phyloP scores from a whole-genome alignment of 2,329 filamentous ascomycete species.

The Exophiala aquamarina region DNA sequence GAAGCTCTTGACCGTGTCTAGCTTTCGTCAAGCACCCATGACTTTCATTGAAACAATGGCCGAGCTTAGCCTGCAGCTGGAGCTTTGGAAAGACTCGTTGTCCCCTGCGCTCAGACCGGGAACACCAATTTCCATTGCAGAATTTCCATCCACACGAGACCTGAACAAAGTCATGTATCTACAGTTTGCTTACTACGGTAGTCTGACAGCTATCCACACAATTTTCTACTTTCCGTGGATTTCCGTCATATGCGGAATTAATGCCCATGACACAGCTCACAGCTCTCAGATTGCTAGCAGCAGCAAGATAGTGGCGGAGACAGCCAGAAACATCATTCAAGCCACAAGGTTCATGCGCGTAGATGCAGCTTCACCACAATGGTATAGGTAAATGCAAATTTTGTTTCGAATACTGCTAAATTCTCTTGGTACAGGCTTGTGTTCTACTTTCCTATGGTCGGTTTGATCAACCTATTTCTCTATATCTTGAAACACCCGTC shows the following conservation, averaged over 20 bases:
- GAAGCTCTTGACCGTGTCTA: neutral
- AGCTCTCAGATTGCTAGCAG: neutral
- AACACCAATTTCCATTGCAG: neutral
- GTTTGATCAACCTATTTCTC: slow-evolving; percentile 9
- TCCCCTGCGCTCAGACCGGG: neutral
- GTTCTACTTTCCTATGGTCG: slow-evolving; percentile 12
- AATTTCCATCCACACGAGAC: neutral
- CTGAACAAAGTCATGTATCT: neutral
- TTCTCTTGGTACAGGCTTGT: neutral
- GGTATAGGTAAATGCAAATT: neutral
- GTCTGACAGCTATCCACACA: no score
- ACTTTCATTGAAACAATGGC: neutral
- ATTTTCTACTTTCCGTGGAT: no score
- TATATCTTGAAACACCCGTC: slow-evolving; percentile 6
- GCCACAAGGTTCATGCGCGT: neutral
- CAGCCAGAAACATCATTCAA: slow-evolving; percentile 5
- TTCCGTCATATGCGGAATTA: neutral
- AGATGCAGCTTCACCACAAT: slow-evolving; percentile 2
- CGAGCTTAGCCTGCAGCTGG: neutral
- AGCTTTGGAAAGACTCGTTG: neutral
- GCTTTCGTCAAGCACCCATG: neutral
- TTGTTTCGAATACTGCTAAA: neutral
- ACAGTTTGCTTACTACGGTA: no score
- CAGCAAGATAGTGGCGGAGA: slow-evolving; percentile 1
- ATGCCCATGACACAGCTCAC: neutral